phyloP scores from a whole-genome alignment of 2,329 filamentous ascomycete genomes.

The Arthroderma uncinatum region DNA sequence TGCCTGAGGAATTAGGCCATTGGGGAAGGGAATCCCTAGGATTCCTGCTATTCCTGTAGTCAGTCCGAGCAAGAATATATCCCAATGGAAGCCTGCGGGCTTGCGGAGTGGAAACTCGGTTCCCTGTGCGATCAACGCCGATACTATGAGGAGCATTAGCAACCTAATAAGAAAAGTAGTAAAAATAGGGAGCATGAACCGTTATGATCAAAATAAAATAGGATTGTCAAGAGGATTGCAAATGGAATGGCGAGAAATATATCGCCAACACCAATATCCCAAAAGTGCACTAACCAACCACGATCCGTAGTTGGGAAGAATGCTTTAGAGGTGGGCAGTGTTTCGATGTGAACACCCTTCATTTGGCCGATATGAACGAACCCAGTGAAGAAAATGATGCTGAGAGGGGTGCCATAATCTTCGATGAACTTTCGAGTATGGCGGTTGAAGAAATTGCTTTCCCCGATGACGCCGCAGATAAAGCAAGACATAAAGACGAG shows the following conservation, averaged over 20 bases:
- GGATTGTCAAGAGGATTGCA: slow-evolving; percentile 65
- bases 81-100: slow-evolving; percentile 77
- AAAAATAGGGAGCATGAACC: slow-evolving; percentile 37
- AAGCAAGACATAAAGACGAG: slow-evolving; percentile 71
- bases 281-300: slow-evolving; percentile 69
- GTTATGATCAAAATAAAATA: slow-evolving; percentile 88
- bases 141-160: slow-evolving; percentile 42
- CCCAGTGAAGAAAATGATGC: slow-evolving; percentile 77
- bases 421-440: slow-evolving; percentile 71
- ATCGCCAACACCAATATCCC: slow-evolving; percentile 61
- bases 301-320: slow-evolving; percentile 68
- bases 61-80: slow-evolving; percentile 66
- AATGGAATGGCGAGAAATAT: slow-evolving; percentile 82
- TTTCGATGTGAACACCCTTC: slow-evolving; percentile 56
- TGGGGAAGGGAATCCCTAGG: slow-evolving; percentile 68
- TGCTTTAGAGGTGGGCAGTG: slow-evolving; percentile 61
- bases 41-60: slow-evolving; percentile 67
- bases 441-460: slow-evolving; percentile 61
- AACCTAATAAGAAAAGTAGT: not conserved
- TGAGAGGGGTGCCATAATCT: slow-evolving; percentile 77
- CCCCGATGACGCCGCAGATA: slow-evolving; percentile 58
- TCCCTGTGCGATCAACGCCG: slow-evolving; percentile 69
- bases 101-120: slow-evolving; percentile 72
- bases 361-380: slow-evolving; percentile 82
- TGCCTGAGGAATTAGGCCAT: slow-evolving; percentile 72